Evolutionary conservation across 2,329 filamentous ascomycete species (phyloP).

Genomic region (Fusarium torulosum): DNA sequence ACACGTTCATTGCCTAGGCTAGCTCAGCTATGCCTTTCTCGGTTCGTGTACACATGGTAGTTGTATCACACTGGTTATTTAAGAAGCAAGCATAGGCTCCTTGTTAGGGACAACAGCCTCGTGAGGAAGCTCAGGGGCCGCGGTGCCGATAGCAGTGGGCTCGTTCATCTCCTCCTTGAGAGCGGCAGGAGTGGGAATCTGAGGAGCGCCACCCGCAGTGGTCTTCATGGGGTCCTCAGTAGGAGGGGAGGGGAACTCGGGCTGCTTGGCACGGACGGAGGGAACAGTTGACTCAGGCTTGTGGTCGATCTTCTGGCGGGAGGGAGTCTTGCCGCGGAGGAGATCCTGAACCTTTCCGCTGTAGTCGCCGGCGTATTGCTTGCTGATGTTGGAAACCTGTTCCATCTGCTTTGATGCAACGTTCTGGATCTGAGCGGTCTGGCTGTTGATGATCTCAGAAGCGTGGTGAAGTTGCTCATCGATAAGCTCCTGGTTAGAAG

Average conservation of each 20-base stretch:
- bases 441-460: constrained; percentile 69
- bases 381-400: constrained; percentile 72
- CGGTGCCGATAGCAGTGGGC: constrained; percentile 46
- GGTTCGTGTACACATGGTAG: constrained; percentile 48
- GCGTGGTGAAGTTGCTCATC: constrained; percentile 71
- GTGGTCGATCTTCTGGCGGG: constrained; percentile 56
- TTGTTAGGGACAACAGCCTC: constrained; percentile 36
- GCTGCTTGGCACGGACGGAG: constrained; percentile 41
- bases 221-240: constrained; percentile 53
- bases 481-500: constrained; percentile 76
- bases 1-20: constrained; percentile 45
- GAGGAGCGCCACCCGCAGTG: constrained; percentile 27
- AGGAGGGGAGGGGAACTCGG: constrained; percentile 55
- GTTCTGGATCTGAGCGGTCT: constrained; percentile 72
- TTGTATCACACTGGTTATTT: constrained; percentile 43
- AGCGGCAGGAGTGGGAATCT: constrained; percentile 43
- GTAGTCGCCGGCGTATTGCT: constrained; percentile 77
- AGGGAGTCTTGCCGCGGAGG: constrained; percentile 64
- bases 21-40: constrained; percentile 46
- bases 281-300: constrained; percentile 30
- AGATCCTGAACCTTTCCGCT: constrained; percentile 75
- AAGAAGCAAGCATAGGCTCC: constrained; percentile 50
- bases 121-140: constrained; percentile 46
- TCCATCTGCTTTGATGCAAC: constrained; percentile 74
- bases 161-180: constrained; percentile 43